Evolutionary conservation across 139 green algal genomes (phyloP), one percentile per base, ranked within the genome.

Genomic region (Yamagishiella unicocca): DNA sequence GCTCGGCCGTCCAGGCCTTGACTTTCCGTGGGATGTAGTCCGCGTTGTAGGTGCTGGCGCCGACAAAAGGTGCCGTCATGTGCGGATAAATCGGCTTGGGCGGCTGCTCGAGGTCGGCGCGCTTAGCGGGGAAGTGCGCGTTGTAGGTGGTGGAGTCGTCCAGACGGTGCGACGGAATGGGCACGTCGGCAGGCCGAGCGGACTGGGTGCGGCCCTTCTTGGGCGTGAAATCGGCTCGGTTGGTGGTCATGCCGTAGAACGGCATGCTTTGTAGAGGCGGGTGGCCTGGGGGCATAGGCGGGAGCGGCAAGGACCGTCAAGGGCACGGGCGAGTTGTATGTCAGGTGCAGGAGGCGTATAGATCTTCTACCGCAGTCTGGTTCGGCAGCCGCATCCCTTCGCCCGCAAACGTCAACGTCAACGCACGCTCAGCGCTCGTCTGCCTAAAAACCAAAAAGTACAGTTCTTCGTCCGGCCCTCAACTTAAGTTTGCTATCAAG

Each of bases 81-180:
- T 1, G 10, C 0, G 61, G 29, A 22, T 78, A 58, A 21, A 37
- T 7, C 19, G 38, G 21, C 43, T 54, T 42, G 45, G 22, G 21
- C 4, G n/a, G 81, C 24, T 3, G 22, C 50, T 75, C 79, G 12
- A 75, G 79, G 0, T 76, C 61, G 2, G 64, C 81, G 4, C 43
- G 67, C 46, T 87, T 87, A 4, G 25, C 21, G 29, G 55, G 35
- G 45, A 46, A 85, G 5, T 85, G 29, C 2, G 40, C 64, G 43
- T n/a, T 50, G n/a, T 87, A 78, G 25, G 81, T 87, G 45, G 81
- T 87, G n/a, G 5, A 31, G 31, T 72, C 81, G 45, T 87, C 81
- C 17, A 87, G 50, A 22, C 45, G 81, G 29, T 21, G 46, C 21
- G 25, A 22, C 0, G 45, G 46, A 4, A 87, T 50, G 31, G 38